Conservation (phyloP, 306 rosid species). For the Acacia confusa region DNA sequence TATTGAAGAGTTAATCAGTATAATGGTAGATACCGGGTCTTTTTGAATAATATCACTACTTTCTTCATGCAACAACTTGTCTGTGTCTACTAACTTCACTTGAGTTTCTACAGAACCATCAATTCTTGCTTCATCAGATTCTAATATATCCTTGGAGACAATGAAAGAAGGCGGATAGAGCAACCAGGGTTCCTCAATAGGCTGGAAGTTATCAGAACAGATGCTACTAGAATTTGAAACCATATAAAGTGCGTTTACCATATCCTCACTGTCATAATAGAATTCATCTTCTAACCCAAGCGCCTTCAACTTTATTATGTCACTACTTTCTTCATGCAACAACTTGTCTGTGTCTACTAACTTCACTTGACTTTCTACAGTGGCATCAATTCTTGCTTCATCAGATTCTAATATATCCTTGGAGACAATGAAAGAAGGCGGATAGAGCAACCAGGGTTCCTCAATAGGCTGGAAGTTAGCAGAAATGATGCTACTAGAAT, state of each 20-base stretch:
- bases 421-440: conserved; percentile 38
- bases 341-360: too few relatives aligned
- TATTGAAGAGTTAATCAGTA: conserved; percentile 89
- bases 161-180: conserved; percentile 38
- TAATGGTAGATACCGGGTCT: conserved; percentile 62
- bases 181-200: conserved; percentile 95
- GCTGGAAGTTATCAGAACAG: conserved; percentile 58
- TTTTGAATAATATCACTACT: conserved; percentile 38
- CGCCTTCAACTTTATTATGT: conserved; percentile 41
- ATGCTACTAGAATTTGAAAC: conserved; percentile 41
- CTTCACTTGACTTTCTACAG: conserved; percentile 39
- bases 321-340: too few relatives aligned
- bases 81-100: conserved; percentile 49
- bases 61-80: conserved; percentile 55
- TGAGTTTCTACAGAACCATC: conserved; percentile 40
- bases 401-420: conserved; percentile 47
- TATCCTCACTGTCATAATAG: conserved; percentile 41
- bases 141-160: conserved; percentile 45
- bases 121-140: conserved; percentile 40
- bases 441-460: conserved; percentile 81
- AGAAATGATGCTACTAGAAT: conserved; percentile 36
- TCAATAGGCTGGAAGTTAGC: conserved; percentile 75
- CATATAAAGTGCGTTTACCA: conserved; percentile 24
- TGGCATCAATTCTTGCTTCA: conserved; percentile 41
- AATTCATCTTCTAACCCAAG: conserved; percentile 43